These are phyloP conservation scores for Picea abies DNA, from an alignment of 83 land plant species.

Conservation along the genomic window DNA sequence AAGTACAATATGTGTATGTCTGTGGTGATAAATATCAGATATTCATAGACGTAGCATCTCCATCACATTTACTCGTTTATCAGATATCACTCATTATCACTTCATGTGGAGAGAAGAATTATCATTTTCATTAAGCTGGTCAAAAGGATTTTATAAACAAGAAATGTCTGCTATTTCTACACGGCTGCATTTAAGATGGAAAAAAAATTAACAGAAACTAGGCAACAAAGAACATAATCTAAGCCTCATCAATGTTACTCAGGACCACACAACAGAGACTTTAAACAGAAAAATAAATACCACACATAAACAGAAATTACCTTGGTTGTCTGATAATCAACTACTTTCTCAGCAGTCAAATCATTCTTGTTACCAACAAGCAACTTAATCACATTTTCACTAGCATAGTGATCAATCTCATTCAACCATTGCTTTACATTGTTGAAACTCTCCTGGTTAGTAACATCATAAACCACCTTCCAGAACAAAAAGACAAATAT, in stretches of 20 bases:
- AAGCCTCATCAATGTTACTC: no score
- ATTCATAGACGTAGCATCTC: not conserved
- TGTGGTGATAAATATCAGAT: not conserved
- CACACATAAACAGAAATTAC: slow-evolving; percentile 13
- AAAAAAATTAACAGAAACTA: not conserved
- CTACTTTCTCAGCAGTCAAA: slow-evolving; percentile 62
- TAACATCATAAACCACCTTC: slow-evolving; percentile 79
- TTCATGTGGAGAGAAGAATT: not conserved
- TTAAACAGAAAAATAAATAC: not conserved
- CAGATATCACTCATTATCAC: not conserved
- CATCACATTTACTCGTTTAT: not conserved
- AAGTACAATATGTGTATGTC: not conserved
- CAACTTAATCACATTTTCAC: slow-evolving; percentile 79
- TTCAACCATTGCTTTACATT: slow-evolving; percentile 76
- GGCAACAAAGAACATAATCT: no score
- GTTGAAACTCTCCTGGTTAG: slow-evolving; percentile 79
- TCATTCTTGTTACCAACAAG: slow-evolving; percentile 81
- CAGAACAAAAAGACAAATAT: not conserved
- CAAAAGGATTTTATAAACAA: not conserved
- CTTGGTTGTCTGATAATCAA: slow-evolving; percentile 70
- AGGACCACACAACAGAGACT: no score
- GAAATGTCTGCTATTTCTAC: not conserved
- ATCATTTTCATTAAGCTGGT: not conserved
- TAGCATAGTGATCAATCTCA: slow-evolving; percentile 78
- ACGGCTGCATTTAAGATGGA: not conserved